These are phyloP conservation scores for Echium plantagineum DNA, from an alignment of 257 asterid genomes.

Conservation along the genomic window DNA sequence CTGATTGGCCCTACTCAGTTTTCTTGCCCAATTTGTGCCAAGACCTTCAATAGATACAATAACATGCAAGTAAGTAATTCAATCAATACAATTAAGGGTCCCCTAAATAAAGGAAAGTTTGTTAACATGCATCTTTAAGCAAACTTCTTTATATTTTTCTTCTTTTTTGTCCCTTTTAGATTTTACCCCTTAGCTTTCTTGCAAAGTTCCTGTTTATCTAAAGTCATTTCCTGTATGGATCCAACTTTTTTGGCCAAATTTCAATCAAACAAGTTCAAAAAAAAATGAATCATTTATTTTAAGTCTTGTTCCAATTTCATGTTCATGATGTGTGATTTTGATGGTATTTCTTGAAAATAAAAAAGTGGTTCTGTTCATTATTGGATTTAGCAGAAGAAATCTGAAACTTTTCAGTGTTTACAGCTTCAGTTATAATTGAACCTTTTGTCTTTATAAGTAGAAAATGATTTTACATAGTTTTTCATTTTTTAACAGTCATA, in stretches of 20 bases:
- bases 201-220: neutral
- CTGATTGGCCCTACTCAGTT: constrained; percentile 90
- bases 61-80: constrained; percentile 76
- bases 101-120: neutral
- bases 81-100: neutral
- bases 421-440: neutral
- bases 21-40: constrained; percentile 81
- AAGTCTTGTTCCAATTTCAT: too few species aligned
- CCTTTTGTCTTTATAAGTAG: neutral
- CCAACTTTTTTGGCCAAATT: neutral
- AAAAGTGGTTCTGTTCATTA: too few species aligned
- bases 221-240: constrained; percentile 1
- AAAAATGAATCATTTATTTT: neutral
- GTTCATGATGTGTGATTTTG: neutral
- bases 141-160: neutral
- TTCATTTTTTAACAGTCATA: neutral
- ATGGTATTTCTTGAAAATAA: too few species aligned
- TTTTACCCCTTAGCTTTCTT: neutral
- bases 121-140: constrained; percentile 1
- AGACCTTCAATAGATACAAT: constrained; percentile 84
- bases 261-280: neutral
- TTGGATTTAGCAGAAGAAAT: too few species aligned
- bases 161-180: neutral
- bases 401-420: too few species aligned
- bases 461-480: too few species aligned